phyloP scores from a whole-genome alignment of 768 basidiomycete species.

The Xanthoconium purpureum region DNA sequence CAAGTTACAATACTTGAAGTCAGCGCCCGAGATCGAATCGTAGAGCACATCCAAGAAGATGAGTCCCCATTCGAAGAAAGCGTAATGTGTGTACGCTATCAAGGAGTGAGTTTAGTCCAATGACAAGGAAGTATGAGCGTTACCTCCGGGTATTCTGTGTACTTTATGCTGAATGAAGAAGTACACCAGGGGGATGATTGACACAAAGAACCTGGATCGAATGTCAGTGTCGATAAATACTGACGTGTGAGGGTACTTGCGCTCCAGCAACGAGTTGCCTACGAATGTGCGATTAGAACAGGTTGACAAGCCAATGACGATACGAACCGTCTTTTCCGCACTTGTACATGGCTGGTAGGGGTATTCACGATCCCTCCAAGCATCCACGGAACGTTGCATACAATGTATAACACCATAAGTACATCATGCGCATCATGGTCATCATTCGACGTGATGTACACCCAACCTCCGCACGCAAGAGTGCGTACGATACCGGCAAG shows the following conservation, averaged over 20 bases:
- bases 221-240: slow-evolving; percentile 1
- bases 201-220: slow-evolving; percentile 59
- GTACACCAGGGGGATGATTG: slow-evolving; percentile 72
- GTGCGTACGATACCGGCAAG: slow-evolving; percentile 68
- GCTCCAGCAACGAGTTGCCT: slow-evolving; percentile 53
- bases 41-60: slow-evolving; percentile 71
- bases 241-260: slow-evolving; percentile 29
- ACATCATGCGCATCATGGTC: slow-evolving; percentile 83
- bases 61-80: slow-evolving; percentile 85
- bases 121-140: slow-evolving; percentile 12
- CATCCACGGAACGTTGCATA: slow-evolving; percentile 90
- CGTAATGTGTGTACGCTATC: slow-evolving; percentile 80
- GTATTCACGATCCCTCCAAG: slow-evolving; percentile 60
- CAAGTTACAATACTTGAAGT: slow-evolving; percentile 52
- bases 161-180: slow-evolving; percentile 87
- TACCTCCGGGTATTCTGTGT: slow-evolving; percentile 73
- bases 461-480: slow-evolving; percentile 86
- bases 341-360: slow-evolving; percentile 34
- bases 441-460: slow-evolving; percentile 83
- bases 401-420: slow-evolving; percentile 84
- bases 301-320: not conserved
- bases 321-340: slow-evolving; percentile 53
- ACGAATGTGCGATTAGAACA: not conserved
- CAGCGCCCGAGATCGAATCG: slow-evolving; percentile 63
- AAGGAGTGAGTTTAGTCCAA: not conserved